Conservation (phyloP, 768 basidiomycete genomes). For the Hypsizygus marmoreus region DNA sequence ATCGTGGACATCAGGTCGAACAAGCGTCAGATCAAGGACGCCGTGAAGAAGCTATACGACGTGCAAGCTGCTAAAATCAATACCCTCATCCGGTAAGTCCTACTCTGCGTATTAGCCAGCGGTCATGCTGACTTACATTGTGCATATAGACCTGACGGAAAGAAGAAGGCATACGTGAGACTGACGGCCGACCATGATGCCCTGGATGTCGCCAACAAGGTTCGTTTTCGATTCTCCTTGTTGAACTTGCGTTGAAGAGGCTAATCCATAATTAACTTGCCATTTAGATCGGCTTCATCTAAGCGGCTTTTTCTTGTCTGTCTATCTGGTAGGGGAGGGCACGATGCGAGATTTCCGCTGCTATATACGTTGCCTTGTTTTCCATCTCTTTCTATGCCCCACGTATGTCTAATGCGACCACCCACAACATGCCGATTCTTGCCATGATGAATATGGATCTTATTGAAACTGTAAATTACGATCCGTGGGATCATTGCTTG, state of each 20-base stretch:
- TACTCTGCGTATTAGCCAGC: not conserved
- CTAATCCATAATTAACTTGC: not conserved
- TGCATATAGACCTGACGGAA: conserved; percentile 81
- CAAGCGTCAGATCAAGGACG: conserved; percentile 99
- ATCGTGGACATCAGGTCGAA: conserved; percentile 93
- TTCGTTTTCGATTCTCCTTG: conserved; percentile 30
- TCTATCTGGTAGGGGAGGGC: conserved; percentile 6
- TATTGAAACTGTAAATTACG: too few species aligned
- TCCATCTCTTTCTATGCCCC: conserved; percentile 14
- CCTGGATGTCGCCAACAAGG: conserved; percentile 97
- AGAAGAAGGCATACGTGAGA: conserved; percentile 99
- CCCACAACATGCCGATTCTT: conserved; percentile 16
- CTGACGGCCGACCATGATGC: conserved; percentile 96
- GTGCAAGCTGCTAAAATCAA: conserved; percentile 96
- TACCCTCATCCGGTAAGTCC: conserved; percentile 90
- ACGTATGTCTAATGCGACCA: conserved; percentile 19
- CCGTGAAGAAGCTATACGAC: conserved; percentile 98
- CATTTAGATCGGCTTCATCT: conserved; percentile 90
- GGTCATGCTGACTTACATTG: conserved; percentile 1
- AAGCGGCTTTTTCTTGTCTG: conserved; percentile 26
- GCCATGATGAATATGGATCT: too few species aligned
- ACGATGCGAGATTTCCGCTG: conserved; percentile 3
- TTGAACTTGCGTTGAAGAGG: not conserved
- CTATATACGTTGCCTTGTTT: conserved; percentile 10
- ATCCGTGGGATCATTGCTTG: too few species aligned